Evolutionary conservation across 1,284 basidiomycete species (phyloP), one percentile per base, ranked within the genome.

Genomic region (Cerioporus squamosus): DNA sequence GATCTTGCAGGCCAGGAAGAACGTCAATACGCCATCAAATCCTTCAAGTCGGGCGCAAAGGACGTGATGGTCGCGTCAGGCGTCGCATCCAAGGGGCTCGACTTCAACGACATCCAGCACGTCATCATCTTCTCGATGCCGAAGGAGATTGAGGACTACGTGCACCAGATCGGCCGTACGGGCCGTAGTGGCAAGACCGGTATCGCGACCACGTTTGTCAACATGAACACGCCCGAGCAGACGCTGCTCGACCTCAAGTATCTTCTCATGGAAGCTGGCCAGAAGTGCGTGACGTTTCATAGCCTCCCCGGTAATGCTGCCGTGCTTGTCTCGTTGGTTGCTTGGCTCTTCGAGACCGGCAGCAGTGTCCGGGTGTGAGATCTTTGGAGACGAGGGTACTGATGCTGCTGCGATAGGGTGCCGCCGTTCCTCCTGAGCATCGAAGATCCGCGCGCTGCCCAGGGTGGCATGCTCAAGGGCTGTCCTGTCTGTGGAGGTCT

Each of bases 171-270:
- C 66, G 97, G 97, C 23, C 91, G 97, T 66, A 99, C 97, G 2
- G 97, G 97, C 54, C 89, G 97, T 64, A 95, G 93, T 62, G 97
- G 97, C 23, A 98, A 98, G 74, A 99, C 97, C 1, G 97, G 97
- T 62, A 95, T 98, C 54, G 97, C 97, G n/a, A 99, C 97, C 22
- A 97, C 97, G n/a, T 99, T 99, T 74, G 94, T 99, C 57, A 99
- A 99, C 72, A 95, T 96, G 89, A 94, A 93, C 69, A 97, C 96
- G 2, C 84, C 91, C 0, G 96, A 99, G 72, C 96, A 98, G 77
- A 99, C 97, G 0, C 77, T 99, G 47, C 76, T 99, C 61, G 97
- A 99, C 81, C 79, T 99, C 63, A 99, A 99, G 77, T 99, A 99
- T 71, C 77, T 99, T 50, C 78, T 99, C 51, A 91, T 97, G 81